Evolutionary conservation across 805 yeast species (phyloP), one percentile per base, ranked within the genome.

Genomic region (Huiozyma sinensis): DNA sequence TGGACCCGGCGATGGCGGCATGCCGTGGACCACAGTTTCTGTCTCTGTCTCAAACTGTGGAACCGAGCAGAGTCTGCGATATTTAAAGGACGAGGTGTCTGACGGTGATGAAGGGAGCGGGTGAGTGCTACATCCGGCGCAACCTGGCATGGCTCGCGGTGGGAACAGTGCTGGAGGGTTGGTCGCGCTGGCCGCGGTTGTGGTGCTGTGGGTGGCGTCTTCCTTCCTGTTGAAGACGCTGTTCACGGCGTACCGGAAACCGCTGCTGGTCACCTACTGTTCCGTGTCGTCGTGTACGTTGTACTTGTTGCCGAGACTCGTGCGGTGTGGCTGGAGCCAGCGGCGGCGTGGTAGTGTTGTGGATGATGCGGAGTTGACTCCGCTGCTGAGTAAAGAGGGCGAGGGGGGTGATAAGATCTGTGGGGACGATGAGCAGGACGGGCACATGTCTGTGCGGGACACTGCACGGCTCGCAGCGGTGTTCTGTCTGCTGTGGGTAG

Each of bases 201-300:
- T 88, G 31, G 57, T 83, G 1, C 72, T 84, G 32, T 89, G 97
- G 97, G 95, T 89, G 10, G 64, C 81, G 33, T 84, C 95, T 4
- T 83, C 94, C 6, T 88, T 87, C 52, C 58, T 89, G 35, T 79
- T 89, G 35, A 86, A 84, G 61, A 79, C 75, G 36, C 64, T 84
- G 33, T 81, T 84, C 53, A 85, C 52, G 33, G 70, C 72, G 33
- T 89, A 84, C 61, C 64, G 83, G 39, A 90, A 89, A 61, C 97
- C 97, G n/a, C 86, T 85, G 56, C 74, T 88, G 47, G 81, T 89
- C 52, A 89, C 97, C 2, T 89, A 88, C 67, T 61, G 88, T 52
- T 88, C 87, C 64, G 87, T 96, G 0, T 79, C 86, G 2, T 75
- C 89, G 4, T 89, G 89, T 60, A 68, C 76, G 6, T 66, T 89